These are phyloP conservation scores for Barnettozyma siamensis DNA, from an alignment of 805 yeast species.

Conservation along the genomic window DNA sequence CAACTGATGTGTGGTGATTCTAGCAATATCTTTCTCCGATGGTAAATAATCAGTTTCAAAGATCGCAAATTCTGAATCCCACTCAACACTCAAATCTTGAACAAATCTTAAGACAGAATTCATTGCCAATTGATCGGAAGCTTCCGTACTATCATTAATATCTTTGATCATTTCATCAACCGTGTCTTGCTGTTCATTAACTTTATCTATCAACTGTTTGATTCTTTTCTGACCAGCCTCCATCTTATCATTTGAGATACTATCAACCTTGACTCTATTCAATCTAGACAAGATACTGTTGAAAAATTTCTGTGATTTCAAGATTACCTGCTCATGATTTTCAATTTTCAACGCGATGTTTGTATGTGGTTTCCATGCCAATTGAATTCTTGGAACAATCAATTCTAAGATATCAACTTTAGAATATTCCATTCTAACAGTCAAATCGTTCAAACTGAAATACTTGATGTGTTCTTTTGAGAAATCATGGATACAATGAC, in stretches of 20 bases:
- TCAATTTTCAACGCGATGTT: constrained; percentile 67
- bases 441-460: constrained; percentile 74
- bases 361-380: constrained; percentile 66
- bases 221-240: constrained; percentile 62
- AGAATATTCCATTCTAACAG: constrained; percentile 74
- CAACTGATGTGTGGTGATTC: constrained; percentile 84
- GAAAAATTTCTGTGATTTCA: constrained; percentile 57
- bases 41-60: constrained; percentile 81
- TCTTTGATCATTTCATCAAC: constrained; percentile 42
- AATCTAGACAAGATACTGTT: constrained; percentile 65
- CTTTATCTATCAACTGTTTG: constrained; percentile 48
- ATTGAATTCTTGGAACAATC: constrained; percentile 64
- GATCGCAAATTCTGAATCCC: constrained; percentile 80
- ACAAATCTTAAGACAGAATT: constrained; percentile 65
- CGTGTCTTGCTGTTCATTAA: constrained; percentile 43
- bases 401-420: constrained; percentile 73
- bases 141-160: constrained; percentile 48
- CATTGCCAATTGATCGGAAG: constrained; percentile 62
- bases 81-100: constrained; percentile 75
- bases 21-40: constrained; percentile 85
- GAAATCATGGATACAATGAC: constrained; percentile 74
- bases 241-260: constrained; percentile 63
- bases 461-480: constrained; percentile 78
- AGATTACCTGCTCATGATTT: constrained; percentile 46
- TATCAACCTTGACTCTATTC: constrained; percentile 67